These are phyloP conservation scores for Yamadazyma sp. DNA, from an alignment of 1,139 yeast species.

Conservation along the genomic window DNA sequence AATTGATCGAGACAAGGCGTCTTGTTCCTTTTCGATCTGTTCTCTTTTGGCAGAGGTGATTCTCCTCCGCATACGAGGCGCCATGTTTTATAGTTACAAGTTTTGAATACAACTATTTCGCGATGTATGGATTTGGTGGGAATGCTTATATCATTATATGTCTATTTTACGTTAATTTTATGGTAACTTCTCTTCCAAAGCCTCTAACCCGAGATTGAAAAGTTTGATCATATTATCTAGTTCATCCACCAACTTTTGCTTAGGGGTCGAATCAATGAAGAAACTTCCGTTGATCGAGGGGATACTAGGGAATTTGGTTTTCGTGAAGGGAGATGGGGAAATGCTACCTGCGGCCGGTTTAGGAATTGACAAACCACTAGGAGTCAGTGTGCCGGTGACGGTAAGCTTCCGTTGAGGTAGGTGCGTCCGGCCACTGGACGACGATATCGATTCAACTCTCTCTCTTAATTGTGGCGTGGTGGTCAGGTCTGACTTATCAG, in stretches of 20 bases:
- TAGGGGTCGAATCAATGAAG: slow-evolving; percentile 39
- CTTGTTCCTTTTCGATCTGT: slow-evolving; percentile 49
- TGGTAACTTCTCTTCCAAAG: slow-evolving; percentile 29
- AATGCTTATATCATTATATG: slow-evolving; percentile 12
- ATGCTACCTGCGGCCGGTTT: slow-evolving; percentile 11
- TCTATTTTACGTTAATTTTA: slow-evolving; percentile 3
- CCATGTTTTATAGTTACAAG: slow-evolving; percentile 22
- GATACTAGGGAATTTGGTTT: slow-evolving; percentile 33
- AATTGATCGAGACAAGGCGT: slow-evolving; percentile 40
- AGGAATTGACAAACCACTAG: slow-evolving; percentile 15
- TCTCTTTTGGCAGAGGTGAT: slow-evolving; percentile 49
- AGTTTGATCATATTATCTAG: slow-evolving; percentile 40
- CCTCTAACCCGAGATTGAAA: slow-evolving; percentile 43
- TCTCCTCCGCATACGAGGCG: slow-evolving; percentile 48
- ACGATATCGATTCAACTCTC: slow-evolving; percentile 18
- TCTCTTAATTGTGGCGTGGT: slow-evolving; percentile 16
- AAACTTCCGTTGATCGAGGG: slow-evolving; percentile 40
- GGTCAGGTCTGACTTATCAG: slow-evolving; percentile 13
- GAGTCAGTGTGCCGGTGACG: slow-evolving; percentile 11
- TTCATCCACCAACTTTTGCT: slow-evolving; percentile 35
- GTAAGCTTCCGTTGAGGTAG: slow-evolving; percentile 15
- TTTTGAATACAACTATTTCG: too few species aligned
- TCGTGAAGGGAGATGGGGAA: slow-evolving; percentile 10
- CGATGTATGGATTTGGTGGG: neutral
- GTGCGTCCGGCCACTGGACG: slow-evolving; percentile 7